Base-by-base conservation (phyloP, 495 filamentous ascomycete genomes). In the Penicilliopsis zonata region DNA sequence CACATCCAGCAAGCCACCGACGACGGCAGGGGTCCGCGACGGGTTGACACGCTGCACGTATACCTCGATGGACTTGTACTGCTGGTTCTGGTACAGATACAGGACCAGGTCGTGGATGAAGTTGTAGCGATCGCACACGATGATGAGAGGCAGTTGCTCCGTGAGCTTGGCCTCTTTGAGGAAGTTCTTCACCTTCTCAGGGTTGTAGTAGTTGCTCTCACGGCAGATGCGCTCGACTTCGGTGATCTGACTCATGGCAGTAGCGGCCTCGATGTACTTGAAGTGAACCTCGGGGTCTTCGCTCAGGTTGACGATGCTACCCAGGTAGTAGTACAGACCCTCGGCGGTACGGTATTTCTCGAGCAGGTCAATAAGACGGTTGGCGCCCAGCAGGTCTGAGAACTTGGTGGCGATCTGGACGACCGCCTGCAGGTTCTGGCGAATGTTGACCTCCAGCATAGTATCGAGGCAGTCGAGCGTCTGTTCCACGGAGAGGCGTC, bases 31-130 rank as follows among this genome's bases (percentile, higher is more conserved):
- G 15, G 92, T 87, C 42, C 90, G 70, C n/a, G 74, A 67, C 10
- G 92, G 88, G 57, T 99, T 99, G 43, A 99, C 84, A 16, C 86
- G 82, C 67, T 99, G 92, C n/a, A 99, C 92, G 44, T 99, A 99
- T 30, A 93, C 78, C 61, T 99, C 92, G 42, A 99, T 99, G 9
- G 92, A 94, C 63, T 94, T 92, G 79, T 93, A 99, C 49, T 95
- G 92, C 57, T 96, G 90, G 61, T 94, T 94, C 59, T 94, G 86
- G 66, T 96, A 99, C 15, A 99, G 82, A 56, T 94, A 96, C 14
- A 96, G 71, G 16, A 99, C 82, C 46, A 99, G 53, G 52, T 99
- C 92, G 47, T 99, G 92, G 36, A 95, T 84, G 51, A 99, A 88
- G 63, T 95, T 93, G 71, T 92, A 94, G 12, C 87, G 85, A 45